Conservation (phyloP, 495 filamentous ascomycete species). For the Apodospora peruviana region DNA sequence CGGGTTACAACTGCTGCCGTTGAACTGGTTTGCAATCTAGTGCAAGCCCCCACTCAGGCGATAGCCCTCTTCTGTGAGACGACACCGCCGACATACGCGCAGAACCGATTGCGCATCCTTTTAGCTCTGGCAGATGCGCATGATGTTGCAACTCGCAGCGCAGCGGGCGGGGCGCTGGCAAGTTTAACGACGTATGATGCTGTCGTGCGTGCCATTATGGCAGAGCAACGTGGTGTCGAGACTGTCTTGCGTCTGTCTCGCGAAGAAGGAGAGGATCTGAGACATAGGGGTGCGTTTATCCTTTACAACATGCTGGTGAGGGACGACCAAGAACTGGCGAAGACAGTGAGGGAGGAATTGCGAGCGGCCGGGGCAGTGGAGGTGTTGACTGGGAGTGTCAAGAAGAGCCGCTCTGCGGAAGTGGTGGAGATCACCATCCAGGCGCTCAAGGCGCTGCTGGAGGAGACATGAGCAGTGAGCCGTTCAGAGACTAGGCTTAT, state of each 20-base stretch:
- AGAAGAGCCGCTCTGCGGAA: slow-evolving; percentile 56
- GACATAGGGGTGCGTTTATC: slow-evolving; percentile 74
- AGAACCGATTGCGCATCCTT: slow-evolving; percentile 70
- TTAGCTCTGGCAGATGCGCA: slow-evolving; percentile 83
- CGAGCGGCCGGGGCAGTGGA: slow-evolving; percentile 51
- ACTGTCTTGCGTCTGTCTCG: slow-evolving; percentile 67
- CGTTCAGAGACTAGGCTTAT: not conserved
- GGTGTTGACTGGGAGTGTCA: slow-evolving; percentile 55
- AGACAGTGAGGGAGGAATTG: slow-evolving; percentile 40
- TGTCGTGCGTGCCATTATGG: slow-evolving; percentile 62
- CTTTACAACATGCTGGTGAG: slow-evolving; percentile 56
- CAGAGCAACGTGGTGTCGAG: slow-evolving; percentile 61
- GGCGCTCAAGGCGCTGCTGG: slow-evolving; percentile 55
- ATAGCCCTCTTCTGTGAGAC: slow-evolving; percentile 61
- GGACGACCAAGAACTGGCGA: slow-evolving; percentile 44
- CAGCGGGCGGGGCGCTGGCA: slow-evolving; percentile 83
- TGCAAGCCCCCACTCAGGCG: slow-evolving; percentile 63
- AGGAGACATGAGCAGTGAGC: slow-evolving; percentile 13
- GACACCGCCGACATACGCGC: slow-evolving; percentile 51
- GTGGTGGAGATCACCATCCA: slow-evolving; percentile 61
- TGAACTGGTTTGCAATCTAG: slow-evolving; percentile 89
- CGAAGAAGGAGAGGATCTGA: slow-evolving; percentile 69
- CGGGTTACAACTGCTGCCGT: slow-evolving; percentile 75
- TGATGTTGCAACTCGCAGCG: slow-evolving; percentile 69
- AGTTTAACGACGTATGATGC: slow-evolving; percentile 73